Evolutionary conservation across 805 yeast genomes (phyloP), one percentile per base, ranked within the genome.

Genomic region (Yarrowia sp.): DNA sequence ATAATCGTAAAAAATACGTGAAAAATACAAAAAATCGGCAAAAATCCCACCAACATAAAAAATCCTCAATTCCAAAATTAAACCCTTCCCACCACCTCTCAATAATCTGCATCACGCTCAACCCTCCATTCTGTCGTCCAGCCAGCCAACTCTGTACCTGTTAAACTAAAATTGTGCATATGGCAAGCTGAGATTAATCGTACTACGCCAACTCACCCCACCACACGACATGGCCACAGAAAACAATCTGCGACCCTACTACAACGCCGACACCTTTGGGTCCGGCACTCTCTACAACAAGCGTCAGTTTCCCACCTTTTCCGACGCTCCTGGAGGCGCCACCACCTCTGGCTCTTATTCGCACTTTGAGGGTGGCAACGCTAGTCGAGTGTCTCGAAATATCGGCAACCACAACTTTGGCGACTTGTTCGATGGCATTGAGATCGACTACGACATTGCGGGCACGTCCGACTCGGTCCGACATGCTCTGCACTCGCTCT

Each of bases 211-310:
- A 7, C 50, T 51, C 61, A 53, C 17, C 50, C 53, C 50, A n/a
- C 50, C 50, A 15, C 15, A 22, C 28, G 28, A 22, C 35, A 55
- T 55, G 62, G 62, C 62, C 13, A 31, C 45, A 11, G 61, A 39
- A 10, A 58, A 58, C 64, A 32, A 17, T 1, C 74, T 81, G 64
- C 81, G 95, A 75, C 93, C 93, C 1, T 88, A 88, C 74, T 84
- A 86, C 71, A 85, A 87, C 73, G 82, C 87, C n/a, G 86, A 81
- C 31, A 77, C 86, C 1, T 88, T 88, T 73, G 80, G 85, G 75
- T 43, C 79, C 73, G 71, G 78, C 69, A 66, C 79, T 75, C 22
- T 58, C 28, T 58, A 43, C 42, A 18, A 1, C 35, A 14, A 32
- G 69, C 61, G 61, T 10, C 75, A 65, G 70, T 43, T 66, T 65